Conservation (phyloP, 257 asterid genomes). For the Ilex aquifolium region DNA sequence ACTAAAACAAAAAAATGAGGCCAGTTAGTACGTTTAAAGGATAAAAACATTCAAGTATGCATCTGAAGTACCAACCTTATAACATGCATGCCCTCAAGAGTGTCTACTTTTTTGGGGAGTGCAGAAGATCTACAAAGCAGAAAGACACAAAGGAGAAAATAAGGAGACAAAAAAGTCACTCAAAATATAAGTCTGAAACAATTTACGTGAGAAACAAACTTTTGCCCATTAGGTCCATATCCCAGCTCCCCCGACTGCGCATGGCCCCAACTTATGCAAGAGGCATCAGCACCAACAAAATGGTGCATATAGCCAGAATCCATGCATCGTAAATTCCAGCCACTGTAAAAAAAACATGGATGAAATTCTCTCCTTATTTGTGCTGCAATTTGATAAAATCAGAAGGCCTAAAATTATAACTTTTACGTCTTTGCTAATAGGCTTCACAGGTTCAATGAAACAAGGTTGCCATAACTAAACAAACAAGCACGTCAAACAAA, state of each 20-base stretch:
- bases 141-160: not conserved
- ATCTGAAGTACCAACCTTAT: slow-evolving; percentile 42
- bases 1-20: slow-evolving; percentile 27
- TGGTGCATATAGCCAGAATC: slow-evolving; percentile 88
- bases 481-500: not conserved
- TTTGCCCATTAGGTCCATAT: slow-evolving; percentile 85
- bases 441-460: too few species aligned
- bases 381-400: not conserved
- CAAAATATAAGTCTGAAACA: not conserved
- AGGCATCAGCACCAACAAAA: slow-evolving; percentile 98
- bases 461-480: not conserved
- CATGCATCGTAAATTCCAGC: slow-evolving; percentile 95
- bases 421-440: too few species aligned
- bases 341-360: slow-evolving; percentile 32
- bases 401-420: too few species aligned
- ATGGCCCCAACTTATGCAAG: slow-evolving; percentile 98
- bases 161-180: slow-evolving; percentile 3
- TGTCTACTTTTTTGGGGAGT: slow-evolving; percentile 79
- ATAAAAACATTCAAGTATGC: not conserved
- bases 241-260: slow-evolving; percentile 97
- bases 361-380: slow-evolving; percentile 3
- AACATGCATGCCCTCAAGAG: slow-evolving; percentile 90
- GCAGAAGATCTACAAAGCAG: slow-evolving; percentile 75
- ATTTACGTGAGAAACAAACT: slow-evolving; percentile 31
- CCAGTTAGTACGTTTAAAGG: slow-evolving; percentile 7